phyloP scores from a whole-genome alignment of 371 early-diverging fungal genomes.

The Funneliformis caledonium region DNA sequence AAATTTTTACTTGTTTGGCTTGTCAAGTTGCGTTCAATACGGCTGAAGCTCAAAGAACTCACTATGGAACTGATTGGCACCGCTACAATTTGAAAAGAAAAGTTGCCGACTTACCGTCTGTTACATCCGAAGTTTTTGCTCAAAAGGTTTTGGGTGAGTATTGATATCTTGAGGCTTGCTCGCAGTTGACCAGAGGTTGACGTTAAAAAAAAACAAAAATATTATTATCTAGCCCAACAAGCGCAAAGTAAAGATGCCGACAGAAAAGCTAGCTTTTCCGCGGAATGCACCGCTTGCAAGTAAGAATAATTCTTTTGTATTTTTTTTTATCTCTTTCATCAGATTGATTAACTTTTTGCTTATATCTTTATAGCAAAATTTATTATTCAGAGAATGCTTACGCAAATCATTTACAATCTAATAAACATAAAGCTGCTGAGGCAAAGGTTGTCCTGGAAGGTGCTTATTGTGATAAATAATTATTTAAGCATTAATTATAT shows the following conservation, averaged over 20 bases:
- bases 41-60: constrained; percentile 85
- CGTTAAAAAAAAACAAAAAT: background rate
- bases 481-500: background rate
- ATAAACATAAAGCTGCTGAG: constrained; percentile 89
- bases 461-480: background rate
- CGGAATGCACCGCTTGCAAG: constrained; percentile 53
- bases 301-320: constrained; percentile 4
- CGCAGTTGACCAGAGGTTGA: background rate
- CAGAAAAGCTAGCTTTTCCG: constrained; percentile 42
- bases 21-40: constrained; percentile 88
- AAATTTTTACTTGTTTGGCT: constrained; percentile 72
- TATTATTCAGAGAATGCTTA: constrained; percentile 72
- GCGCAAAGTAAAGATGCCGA: constrained; percentile 46
- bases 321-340: background rate
- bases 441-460: constrained; percentile 44
- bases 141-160: constrained; percentile 67
- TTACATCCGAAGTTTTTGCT: constrained; percentile 80
- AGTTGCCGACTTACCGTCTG: constrained; percentile 84
- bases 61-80: constrained; percentile 97
- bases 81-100: constrained; percentile 96
- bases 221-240: constrained; percentile 50
- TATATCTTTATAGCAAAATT: constrained; percentile 43
- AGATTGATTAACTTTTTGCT: background rate
- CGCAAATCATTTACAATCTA: constrained; percentile 85
- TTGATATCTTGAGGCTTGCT: background rate